A percentile compares a stretch with the other conserved stretches of the same genome.
Evolutionary conservation across 2,329 filamentous ascomycete genomes (phyloP).

Genomic region (Curvularia eragrostidis): DNA sequence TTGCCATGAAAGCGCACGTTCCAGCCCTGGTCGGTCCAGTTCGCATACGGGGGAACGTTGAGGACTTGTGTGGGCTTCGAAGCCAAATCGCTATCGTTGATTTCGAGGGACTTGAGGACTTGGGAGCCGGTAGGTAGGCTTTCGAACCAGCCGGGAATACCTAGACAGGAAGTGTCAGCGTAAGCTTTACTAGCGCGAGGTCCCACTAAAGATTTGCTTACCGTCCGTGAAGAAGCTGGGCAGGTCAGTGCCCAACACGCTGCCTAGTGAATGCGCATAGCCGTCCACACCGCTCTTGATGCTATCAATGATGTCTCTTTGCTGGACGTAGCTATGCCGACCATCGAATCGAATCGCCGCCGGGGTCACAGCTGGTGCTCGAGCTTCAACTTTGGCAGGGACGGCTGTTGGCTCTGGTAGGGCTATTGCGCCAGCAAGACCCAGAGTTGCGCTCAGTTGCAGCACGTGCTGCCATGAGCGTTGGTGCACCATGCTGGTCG

Average conservation of each 20-base stretch:
- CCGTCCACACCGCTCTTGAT: slow-evolving; percentile 43
- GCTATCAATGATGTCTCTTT: slow-evolving; percentile 42
- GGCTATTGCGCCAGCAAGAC: slow-evolving; percentile 34
- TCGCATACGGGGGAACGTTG: slow-evolving; percentile 71
- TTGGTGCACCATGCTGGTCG: slow-evolving; percentile 23
- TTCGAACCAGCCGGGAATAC: slow-evolving; percentile 70
- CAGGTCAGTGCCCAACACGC: slow-evolving; percentile 44
- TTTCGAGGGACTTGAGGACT: slow-evolving; percentile 68
- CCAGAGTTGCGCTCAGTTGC: slow-evolving; percentile 31
- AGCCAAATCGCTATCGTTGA: slow-evolving; percentile 64
- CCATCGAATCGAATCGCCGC: slow-evolving; percentile 44
- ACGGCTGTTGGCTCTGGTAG: slow-evolving; percentile 44
- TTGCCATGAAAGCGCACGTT: slow-evolving; percentile 79
- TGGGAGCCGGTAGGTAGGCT: slow-evolving; percentile 67
- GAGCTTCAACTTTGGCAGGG: slow-evolving; percentile 38
- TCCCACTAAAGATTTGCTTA: slow-evolving; percentile 20
- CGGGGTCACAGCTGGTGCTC: slow-evolving; percentile 43
- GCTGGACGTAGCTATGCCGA: slow-evolving; percentile 41
- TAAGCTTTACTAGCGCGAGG: slow-evolving; percentile 26
- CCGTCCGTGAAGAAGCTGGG: slow-evolving; percentile 49
- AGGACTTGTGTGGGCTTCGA: slow-evolving; percentile 73
- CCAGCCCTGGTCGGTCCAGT: slow-evolving; percentile 80
- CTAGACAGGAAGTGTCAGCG: slow-evolving; percentile 30
- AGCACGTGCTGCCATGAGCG: slow-evolving; percentile 27
- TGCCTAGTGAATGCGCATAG: slow-evolving; percentile 41